These are phyloP conservation scores for Candida ulmi DNA, from an alignment of 805 yeast genomes.

Conservation along the genomic window DNA sequence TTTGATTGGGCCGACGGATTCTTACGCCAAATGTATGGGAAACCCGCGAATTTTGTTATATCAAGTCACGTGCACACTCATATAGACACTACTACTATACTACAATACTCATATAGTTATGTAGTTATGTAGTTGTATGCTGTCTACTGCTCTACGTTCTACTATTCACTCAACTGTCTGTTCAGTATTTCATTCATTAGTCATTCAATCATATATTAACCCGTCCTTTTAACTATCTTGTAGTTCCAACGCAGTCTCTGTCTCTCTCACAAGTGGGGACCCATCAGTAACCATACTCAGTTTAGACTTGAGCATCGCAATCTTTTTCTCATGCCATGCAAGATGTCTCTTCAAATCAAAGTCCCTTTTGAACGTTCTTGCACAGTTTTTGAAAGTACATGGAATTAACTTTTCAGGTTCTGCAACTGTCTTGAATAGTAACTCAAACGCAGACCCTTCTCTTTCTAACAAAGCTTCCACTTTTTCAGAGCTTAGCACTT, in stretches of 20 bases:
- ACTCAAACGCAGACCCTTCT: constrained; percentile 22
- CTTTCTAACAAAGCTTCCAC: constrained; percentile 22
- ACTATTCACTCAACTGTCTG: too few relatives aligned
- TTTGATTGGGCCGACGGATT: constrained; percentile 17
- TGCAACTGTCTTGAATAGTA: constrained; percentile 28
- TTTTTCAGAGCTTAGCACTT: constrained; percentile 12
- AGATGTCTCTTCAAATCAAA: constrained; percentile 46
- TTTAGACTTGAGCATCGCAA: constrained; percentile 1
- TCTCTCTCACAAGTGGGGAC: background rate
- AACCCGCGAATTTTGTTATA: background rate
- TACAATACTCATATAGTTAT: too few relatives aligned
- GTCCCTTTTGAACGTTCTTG: constrained; percentile 44
- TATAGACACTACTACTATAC: too few relatives aligned
- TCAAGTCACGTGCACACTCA: too few relatives aligned
- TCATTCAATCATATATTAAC: too few relatives aligned
- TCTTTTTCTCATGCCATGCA: constrained; percentile 41
- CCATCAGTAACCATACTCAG: too few relatives aligned
- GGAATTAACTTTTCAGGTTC: constrained; percentile 26
- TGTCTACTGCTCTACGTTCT: too few relatives aligned
- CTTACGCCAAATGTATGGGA: too few relatives aligned
- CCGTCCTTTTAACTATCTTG: too few relatives aligned
- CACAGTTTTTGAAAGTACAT: constrained; percentile 49
- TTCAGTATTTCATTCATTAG: too few relatives aligned
- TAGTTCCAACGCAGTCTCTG: too few relatives aligned
- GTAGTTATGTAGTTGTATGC: too few relatives aligned